Conservation (phyloP, 257 asterid genomes). For the Capsicum rhomboideum region DNA sequence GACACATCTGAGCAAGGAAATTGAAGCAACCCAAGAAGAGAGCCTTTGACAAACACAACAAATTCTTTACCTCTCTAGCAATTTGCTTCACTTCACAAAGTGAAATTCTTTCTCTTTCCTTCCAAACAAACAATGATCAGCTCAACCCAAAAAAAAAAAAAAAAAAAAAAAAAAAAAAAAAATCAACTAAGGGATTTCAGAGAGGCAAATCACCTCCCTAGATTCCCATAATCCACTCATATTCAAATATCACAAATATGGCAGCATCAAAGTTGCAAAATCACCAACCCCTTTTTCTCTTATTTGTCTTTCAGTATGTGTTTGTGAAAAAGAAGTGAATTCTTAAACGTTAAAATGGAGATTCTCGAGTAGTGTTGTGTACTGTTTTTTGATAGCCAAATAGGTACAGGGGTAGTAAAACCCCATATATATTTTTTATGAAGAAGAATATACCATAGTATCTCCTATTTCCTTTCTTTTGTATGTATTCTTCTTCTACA, state of each 20-base stretch:
- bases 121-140: neutral
- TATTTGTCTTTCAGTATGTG: neutral
- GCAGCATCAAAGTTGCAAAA: constrained; percentile 2
- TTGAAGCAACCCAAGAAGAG: neutral
- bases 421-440: neutral
- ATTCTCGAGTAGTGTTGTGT: neutral
- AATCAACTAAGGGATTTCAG: constrained; percentile 35
- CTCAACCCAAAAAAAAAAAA: neutral
- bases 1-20: neutral
- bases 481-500: neutral
- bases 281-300: neutral
- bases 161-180: neutral
- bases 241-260: constrained; percentile 42
- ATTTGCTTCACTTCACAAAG: too few relatives aligned
- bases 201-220: constrained; percentile 72
- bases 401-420: neutral
- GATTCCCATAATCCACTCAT: constrained; percentile 61
- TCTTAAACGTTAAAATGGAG: constrained; percentile 4
- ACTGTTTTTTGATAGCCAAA: neutral
- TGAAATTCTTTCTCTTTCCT: neutral
- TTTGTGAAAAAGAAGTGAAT: neutral
- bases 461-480: constrained; percentile 1
- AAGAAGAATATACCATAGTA: constrained; percentile 52
- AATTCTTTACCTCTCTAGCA: neutral
- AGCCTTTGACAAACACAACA: neutral